Evolutionary conservation across 1,284 basidiomycete species (phyloP).

Genomic region (Ustilago sp.): DNA sequence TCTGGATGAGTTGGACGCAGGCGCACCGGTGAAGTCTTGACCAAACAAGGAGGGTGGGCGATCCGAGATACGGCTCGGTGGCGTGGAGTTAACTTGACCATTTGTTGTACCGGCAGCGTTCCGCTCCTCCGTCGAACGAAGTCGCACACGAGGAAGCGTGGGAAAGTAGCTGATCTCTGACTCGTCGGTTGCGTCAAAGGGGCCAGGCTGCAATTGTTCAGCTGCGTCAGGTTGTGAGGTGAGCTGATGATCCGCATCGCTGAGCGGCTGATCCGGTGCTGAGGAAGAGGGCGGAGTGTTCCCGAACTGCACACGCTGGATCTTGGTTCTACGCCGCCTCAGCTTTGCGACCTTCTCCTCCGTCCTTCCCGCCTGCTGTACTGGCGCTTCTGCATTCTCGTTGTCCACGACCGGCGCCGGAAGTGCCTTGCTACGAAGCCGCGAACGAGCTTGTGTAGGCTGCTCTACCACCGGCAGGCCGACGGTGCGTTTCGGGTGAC

Average conservation of each 20-base stretch:
- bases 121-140: background rate
- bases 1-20: background rate
- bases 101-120: background rate
- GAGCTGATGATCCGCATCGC: constrained; percentile 28
- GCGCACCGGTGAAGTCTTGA: background rate
- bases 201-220: background rate
- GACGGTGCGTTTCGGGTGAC: constrained; percentile 9
- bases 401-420: background rate
- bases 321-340: constrained; percentile 20
- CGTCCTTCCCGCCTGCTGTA: background rate
- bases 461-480: constrained; percentile 2
- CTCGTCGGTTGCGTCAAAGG: constrained; percentile 18
- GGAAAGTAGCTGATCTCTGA: constrained; percentile 47
- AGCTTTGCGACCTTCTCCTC: constrained; percentile 4
- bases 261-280: constrained; percentile 26
- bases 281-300: background rate
- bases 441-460: background rate
- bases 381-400: constrained; percentile 14
- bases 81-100: background rate
- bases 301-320: constrained; percentile 29
- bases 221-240: constrained; percentile 27
- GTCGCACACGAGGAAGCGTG: constrained; percentile 22
- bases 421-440: background rate
- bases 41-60: background rate
- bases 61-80: background rate